phyloP scores from a whole-genome alignment of 1,139 yeast species.

The Suhomyces yuchorum region DNA sequence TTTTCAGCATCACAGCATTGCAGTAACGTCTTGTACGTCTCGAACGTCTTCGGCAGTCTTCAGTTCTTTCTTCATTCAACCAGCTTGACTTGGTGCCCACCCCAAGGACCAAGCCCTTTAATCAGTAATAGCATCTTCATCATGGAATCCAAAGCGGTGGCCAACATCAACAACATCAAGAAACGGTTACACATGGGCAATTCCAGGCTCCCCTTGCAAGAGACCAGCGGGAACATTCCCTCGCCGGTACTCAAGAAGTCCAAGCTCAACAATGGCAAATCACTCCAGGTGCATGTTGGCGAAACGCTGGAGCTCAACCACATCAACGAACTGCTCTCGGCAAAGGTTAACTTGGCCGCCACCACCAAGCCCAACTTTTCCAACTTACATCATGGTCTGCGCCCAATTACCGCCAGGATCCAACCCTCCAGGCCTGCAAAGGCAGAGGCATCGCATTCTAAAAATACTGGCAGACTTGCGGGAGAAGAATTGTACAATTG shows the following conservation, averaged over 20 bases:
- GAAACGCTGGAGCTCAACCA: neutral
- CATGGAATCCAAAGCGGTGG: constrained; percentile 10
- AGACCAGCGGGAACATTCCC: constrained; percentile 46
- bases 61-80: neutral
- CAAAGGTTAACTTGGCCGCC: constrained; percentile 4
- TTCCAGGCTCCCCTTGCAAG: constrained; percentile 45
- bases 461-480: constrained; percentile 31
- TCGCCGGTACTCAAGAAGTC: constrained; percentile 40
- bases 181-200: constrained; percentile 18
- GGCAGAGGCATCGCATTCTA: neutral
- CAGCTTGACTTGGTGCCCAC: neutral
- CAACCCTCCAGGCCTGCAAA: constrained; percentile 1
- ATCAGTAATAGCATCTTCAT: neutral
- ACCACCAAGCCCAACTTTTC: constrained; percentile 5
- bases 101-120: neutral
- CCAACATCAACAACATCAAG: constrained; percentile 9
- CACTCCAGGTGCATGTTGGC: constrained; percentile 1
- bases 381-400: constrained; percentile 3
- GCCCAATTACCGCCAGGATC: constrained; percentile 8
- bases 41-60: neutral
- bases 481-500: constrained; percentile 65
- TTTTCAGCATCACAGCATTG: neutral
- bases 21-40: neutral
- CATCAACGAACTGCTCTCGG: neutral
- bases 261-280: constrained; percentile 20